Conservation (phyloP, 257 asterid genomes). For the Plantago elongata region DNA sequence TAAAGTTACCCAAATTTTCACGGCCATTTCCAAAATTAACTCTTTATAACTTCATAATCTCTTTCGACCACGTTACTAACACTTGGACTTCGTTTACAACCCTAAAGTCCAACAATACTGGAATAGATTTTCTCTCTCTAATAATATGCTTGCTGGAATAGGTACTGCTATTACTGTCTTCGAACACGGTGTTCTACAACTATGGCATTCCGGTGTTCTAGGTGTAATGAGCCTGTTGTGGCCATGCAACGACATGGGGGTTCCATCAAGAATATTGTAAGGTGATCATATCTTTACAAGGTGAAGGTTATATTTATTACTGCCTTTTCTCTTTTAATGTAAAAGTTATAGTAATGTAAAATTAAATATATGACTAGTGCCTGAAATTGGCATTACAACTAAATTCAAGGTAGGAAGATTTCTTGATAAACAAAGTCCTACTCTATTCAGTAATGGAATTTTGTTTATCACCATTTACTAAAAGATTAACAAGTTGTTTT, state of each 20-base stretch:
- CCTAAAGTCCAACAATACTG: no score
- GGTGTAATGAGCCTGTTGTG: constrained; percentile 76
- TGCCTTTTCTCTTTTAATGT: neutral
- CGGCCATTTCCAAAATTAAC: neutral
- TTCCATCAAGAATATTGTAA: constrained; percentile 22
- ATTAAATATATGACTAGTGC: constrained; percentile 19
- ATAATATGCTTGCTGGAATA: constrained; percentile 24
- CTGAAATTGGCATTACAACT: constrained; percentile 19
- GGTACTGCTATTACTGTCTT: constrained; percentile 91
- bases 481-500: neutral
- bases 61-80: neutral
- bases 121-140: neutral
- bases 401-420: constrained; percentile 26
- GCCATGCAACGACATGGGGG: constrained; percentile 83
- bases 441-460: constrained; percentile 29
- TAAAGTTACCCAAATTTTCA: no score
- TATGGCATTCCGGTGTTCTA: constrained; percentile 69
- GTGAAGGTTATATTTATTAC: neutral
- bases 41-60: neutral
- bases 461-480: constrained; percentile 5
- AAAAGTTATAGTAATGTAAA: constrained; percentile 16
- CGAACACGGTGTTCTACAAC: constrained; percentile 79
- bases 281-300: constrained; percentile 31
- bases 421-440: constrained; percentile 24
- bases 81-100: neutral